Evolutionary conservation across 1,284 basidiomycete species (phyloP).

Genomic region (Naganishia liquefaciens): DNA sequence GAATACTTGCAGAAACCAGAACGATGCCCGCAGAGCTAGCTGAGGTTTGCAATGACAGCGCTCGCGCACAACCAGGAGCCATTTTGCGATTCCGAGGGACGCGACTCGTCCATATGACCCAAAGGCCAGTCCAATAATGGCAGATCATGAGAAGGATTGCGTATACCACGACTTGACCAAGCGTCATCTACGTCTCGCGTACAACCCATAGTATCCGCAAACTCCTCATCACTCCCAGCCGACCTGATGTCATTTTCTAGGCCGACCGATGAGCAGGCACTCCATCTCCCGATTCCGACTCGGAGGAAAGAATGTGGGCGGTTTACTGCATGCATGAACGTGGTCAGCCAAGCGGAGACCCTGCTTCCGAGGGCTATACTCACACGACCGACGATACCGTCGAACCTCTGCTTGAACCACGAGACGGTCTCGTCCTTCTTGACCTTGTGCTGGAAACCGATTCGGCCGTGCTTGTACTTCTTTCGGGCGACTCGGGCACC

Average conservation of each 20-base stretch:
- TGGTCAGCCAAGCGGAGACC: not conserved
- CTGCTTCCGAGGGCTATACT: slow-evolving; percentile 1
- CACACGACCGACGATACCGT: slow-evolving; percentile 73
- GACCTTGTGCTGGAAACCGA: slow-evolving; percentile 86
- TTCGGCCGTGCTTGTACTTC: slow-evolving; percentile 82
- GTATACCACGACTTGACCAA: slow-evolving; percentile 21
- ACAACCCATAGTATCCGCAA: slow-evolving; percentile 24
- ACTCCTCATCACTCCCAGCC: slow-evolving; percentile 16
- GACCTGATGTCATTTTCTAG: slow-evolving; percentile 18
- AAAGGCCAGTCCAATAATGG: not conserved
- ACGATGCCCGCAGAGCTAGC: too few relatives aligned
- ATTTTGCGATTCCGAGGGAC: too few relatives aligned
- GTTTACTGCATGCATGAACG: slow-evolving; percentile 1
- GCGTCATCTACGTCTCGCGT: slow-evolving; percentile 23
- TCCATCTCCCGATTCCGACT: slow-evolving; percentile 27
- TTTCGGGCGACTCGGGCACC: slow-evolving; percentile 88
- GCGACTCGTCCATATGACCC: too few relatives aligned
- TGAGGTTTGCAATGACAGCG: too few relatives aligned
- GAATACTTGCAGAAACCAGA: too few relatives aligned
- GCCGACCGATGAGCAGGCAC: slow-evolving; percentile 22
- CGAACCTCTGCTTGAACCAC: slow-evolving; percentile 99
- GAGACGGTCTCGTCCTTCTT: slow-evolving; percentile 87
- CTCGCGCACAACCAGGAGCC: too few relatives aligned
- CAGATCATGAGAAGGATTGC: slow-evolving; percentile 27
- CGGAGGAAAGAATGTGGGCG: slow-evolving; percentile 29